A percentile compares a stretch with the other conserved stretches of the same genome.
Conservation (phyloP, 1,284 basidiomycete genomes). For the Tilletiopsis washingtonensis region DNA sequence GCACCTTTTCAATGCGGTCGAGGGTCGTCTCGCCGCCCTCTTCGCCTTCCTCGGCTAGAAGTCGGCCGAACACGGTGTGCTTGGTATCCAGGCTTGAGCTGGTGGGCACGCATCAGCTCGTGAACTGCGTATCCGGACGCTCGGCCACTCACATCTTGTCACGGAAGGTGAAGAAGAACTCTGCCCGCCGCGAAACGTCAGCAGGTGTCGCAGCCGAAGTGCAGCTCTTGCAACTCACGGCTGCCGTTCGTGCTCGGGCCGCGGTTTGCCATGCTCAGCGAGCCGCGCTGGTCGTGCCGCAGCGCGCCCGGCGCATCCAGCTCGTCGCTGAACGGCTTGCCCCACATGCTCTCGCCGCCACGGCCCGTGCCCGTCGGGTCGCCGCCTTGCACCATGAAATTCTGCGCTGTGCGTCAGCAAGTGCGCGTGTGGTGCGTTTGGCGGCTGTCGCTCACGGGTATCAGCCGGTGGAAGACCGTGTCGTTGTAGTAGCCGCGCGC, state of each 20-base stretch:
- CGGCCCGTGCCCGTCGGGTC: conserved; percentile 92
- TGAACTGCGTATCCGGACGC: too few species aligned
- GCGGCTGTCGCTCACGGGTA: too few species aligned
- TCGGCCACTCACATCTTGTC: conserved; percentile 52
- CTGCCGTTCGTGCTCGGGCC: conserved; percentile 39
- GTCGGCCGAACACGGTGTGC: conserved; percentile 85
- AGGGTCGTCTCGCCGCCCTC: conserved; percentile 57
- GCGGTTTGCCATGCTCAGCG: conserved; percentile 43
- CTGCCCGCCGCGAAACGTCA: neutral
- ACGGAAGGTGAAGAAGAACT: conserved; percentile 40
- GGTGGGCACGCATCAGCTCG: neutral
- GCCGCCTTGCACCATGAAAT: conserved; percentile 97
- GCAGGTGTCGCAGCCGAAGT: neutral
- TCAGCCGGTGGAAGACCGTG: conserved; percentile 77
- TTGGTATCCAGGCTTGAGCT: conserved; percentile 63
- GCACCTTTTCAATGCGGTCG: conserved; percentile 69
- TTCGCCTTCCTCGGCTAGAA: conserved; percentile 87
- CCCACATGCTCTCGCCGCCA: conserved; percentile 91
- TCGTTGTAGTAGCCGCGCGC: conserved; percentile 76
- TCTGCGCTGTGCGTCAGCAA: too few species aligned
- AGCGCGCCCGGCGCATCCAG: conserved; percentile 53
- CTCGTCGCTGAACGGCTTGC: conserved; percentile 88
- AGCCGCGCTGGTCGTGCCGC: conserved; percentile 31
- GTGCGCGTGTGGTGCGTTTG: too few species aligned
- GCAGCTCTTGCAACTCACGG: conserved; percentile 1